Evolutionary conservation across 106 monocot genomes (phyloP).

Genomic region (Ottelia alismoides): DNA sequence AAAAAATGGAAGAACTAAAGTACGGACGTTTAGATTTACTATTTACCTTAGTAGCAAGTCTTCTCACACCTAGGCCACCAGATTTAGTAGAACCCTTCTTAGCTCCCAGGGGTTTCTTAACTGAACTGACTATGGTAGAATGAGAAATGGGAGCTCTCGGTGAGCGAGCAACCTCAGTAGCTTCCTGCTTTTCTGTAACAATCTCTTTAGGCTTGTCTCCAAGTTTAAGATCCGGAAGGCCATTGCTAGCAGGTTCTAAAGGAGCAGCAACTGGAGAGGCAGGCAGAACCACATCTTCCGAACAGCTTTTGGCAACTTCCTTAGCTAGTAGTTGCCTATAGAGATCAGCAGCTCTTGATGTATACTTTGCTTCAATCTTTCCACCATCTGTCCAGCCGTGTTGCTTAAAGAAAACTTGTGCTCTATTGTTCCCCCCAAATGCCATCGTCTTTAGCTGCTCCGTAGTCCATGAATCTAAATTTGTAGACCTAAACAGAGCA

Average conservation of each 20-base stretch:
- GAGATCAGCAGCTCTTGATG: conserved; percentile 67
- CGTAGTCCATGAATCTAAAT: conserved; percentile 72
- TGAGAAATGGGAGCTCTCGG: conserved; percentile 47
- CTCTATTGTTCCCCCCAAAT: conserved; percentile 84
- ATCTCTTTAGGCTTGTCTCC: conserved; percentile 12
- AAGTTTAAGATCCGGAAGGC: conserved; percentile 45
- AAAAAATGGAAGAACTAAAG: no score
- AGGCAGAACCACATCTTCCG: conserved; percentile 32
- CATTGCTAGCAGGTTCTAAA: conserved; percentile 14
- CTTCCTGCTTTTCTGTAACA: conserved; percentile 15
- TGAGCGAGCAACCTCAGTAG: conserved; percentile 28
- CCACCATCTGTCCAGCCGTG: conserved; percentile 90
- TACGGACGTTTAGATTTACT: no score
- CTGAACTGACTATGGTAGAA: conserved; percentile 28
- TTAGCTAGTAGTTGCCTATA: conserved; percentile 70
- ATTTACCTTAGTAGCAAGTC: conserved; percentile 62
- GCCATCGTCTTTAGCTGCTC: conserved; percentile 73
- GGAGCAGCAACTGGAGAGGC: conserved; percentile 47
- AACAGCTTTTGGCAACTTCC: conserved; percentile 61
- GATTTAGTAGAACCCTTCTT: conserved; percentile 54
- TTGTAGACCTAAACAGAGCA: conserved; percentile 43
- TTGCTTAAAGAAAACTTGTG: conserved; percentile 82
- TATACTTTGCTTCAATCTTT: conserved; percentile 76
- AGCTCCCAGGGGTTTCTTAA: conserved; percentile 54
- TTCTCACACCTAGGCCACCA: conserved; percentile 62